Base-by-base conservation (phyloP, 2,329 filamentous ascomycete genomes). In the Aspergillus caelatus region DNA sequence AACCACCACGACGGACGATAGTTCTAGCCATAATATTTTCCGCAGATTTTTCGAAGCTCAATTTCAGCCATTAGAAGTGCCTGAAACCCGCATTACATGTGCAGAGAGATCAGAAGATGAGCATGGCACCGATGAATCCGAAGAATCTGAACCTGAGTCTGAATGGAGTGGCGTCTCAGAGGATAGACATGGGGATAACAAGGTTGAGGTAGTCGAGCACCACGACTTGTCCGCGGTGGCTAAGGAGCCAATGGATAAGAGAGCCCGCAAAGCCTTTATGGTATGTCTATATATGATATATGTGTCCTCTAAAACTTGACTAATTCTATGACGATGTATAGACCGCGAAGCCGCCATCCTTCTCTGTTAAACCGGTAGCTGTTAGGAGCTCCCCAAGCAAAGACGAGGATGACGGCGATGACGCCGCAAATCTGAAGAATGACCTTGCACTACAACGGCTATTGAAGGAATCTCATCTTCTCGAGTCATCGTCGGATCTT, bases 371-470 rank as follows among this genome's bases (percentile, higher is more conserved):
- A 23, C 57, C 62, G 53, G 66, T 59, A 11, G 45, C 63, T 63
- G 58, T 68, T 4, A 68, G 68, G 59, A 65, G 64, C 34, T 69
- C 66, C 21, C 58, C 69, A 28, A 70, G 66, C 36, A 63, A 74
- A 58, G 60, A 65, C 28, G 72, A 75, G 41, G 78, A 75, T 67
- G 75, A 82, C 34, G 79, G 84, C 63, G 79, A 84, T 21, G 88
- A 90, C 74, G 77, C 82, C 28, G 77, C 81, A 12, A 91, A 96
- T 65, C 85, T 98, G 21, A 93, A 94, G 76, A 94, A 97, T 77
- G 95, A 98, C 77, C 88, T 97, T 60, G 94, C 92, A 45, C 88
- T 99, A 16, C 94, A 97, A 77, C 90, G 93, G 54, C 88, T 99
- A 46, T 88, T 99, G 62, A 86, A 90, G 70, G 95, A 99, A 83